Base-by-base conservation (phyloP, 2,329 filamentous ascomycete genomes). In the Neophaeococcomyces aloes region DNA sequence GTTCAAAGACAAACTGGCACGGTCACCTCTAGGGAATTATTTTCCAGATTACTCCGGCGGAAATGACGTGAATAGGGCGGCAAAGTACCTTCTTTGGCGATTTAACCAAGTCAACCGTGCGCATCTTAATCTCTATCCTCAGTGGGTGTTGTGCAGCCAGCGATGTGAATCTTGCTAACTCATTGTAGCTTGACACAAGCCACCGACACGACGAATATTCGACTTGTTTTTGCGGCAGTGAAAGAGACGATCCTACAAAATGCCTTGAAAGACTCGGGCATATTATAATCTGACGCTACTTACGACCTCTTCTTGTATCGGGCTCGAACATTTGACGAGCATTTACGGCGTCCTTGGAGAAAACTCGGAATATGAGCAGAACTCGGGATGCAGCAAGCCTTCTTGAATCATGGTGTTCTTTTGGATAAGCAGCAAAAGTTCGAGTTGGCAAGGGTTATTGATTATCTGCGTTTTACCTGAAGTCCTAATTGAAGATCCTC, bases 191-290 rank as follows among this genome's bases (percentile, higher is more conserved):
- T 98, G 50, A 98, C 91, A 27, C 91, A 98, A 82, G 91, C 91
- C 35, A 98, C 91, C 51, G 91, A 98, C 63, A 98, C 91, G 3
- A 95, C 88, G 41, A 98, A 98, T 60, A 95, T 98, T 58, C 85
- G 91, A 53, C 76, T 98, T 29, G 91, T 98, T 37, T 98, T 98
- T 65, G 91, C 89, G 27, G 91, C 91, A 7, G 91, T 98, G 48
- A 98, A 98, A 65, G 91, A 98, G 68, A 98, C 91, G 27, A 98
- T 98, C 59, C 70, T 98, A 55, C 94, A 96, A 65, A 98, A 98
- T 63, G 91, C 91, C 37, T 76, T 98, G 55, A 95, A 94, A 68
- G 91, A 98, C 65, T 96, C 91, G 17, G 91, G 91, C 55, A 96
- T 98, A 64, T 78, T 98, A 57, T 87, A 66, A 82, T 40, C 23